A percentile compares a stretch with the other conserved stretches of the same genome.
These are phyloP conservation scores for Inga leiocalycina DNA, from an alignment of 306 rosid genomes.

Conservation along the genomic window DNA sequence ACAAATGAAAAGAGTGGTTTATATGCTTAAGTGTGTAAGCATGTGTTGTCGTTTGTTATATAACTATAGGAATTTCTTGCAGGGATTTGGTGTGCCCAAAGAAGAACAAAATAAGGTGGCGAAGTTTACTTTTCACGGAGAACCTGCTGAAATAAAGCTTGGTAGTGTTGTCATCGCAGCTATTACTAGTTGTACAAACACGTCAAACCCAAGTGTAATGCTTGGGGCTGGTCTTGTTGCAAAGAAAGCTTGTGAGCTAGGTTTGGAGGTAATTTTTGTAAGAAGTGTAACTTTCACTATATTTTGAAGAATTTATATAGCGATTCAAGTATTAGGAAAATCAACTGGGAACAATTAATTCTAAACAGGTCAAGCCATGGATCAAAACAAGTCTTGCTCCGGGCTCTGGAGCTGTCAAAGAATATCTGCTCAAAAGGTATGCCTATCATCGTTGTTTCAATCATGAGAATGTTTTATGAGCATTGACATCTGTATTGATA, in stretches of 20 bases:
- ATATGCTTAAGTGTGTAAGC: neutral
- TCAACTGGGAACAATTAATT: neutral
- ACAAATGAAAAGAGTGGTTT: neutral
- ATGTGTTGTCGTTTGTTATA: neutral
- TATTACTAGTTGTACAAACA: constrained; percentile 85
- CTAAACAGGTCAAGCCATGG: constrained; percentile 8
- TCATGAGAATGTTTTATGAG: neutral
- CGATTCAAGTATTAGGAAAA: neutral
- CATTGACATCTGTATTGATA: neutral
- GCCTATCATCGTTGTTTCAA: neutral
- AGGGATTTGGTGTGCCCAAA: constrained; percentile 77
- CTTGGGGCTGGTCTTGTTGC: constrained; percentile 87
- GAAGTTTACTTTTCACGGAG: constrained; percentile 65
- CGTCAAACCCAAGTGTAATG: constrained; percentile 89
- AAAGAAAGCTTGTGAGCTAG: constrained; percentile 77
- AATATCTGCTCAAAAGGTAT: constrained; percentile 3
- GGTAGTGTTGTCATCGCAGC: constrained; percentile 86
- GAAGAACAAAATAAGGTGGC: constrained; percentile 62
- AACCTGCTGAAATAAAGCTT: constrained; percentile 67
- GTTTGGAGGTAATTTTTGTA: constrained; percentile 60
- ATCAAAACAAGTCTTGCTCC: constrained; percentile 16
- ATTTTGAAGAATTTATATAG: neutral
- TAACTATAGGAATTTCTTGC: neutral
- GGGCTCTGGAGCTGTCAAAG: constrained; percentile 3
- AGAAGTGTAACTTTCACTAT: neutral